Base-by-base conservation (phyloP, 805 yeast genomes). In the Candida schatavii region DNA sequence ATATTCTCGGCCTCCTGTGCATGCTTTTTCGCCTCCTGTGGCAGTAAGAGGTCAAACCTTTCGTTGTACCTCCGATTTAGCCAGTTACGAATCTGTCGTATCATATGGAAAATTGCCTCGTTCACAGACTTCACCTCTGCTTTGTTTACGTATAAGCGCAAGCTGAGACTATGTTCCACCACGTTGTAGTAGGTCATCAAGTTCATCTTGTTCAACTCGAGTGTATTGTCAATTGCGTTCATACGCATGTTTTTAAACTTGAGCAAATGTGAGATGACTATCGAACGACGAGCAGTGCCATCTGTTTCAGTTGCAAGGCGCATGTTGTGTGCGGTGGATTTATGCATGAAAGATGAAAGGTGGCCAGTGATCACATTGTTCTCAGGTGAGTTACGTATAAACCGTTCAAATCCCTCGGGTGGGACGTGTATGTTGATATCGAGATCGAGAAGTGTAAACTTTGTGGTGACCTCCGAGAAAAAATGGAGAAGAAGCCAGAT, bases 41-140 rank as follows among this genome's bases (percentile, higher is more conserved):
- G 18, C 29, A 33, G 42, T 25, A 42, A 35, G 14, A 40, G 41
- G 14, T 44, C 39, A 44, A 59, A 69, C n/a, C 54, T 55, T 20
- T 48, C 43, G 37, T 66, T 66, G 17, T 51, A 55, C 15, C 57
- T 49, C 2, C 37, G 28, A 19, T 57, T 63, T 17, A 44, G 47
- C 32, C 64, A 56, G 40, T 66, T 68, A 33, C 64, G 47, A 7
- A 66, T 39, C 37, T 55, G 56, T 35, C 69, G 46, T 5, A 68
- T 60, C 15, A 69, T 49, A 27, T 62, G 61, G 44, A 70, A 69
- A 4, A 70, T 50, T 35, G 60, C 64, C 10, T 58, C 61, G 48
- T 70, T 70, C 11, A 68, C 64, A 1, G 72, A 67, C 27, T 53
- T 57, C 21, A 66, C 35, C 41, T 54, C 55, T 6, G 65, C 35